Percentiles rank a stretch among this genome's conserved stretches.
Conservation (phyloP, 78 protist species). For the Guillardia theta region DNA sequence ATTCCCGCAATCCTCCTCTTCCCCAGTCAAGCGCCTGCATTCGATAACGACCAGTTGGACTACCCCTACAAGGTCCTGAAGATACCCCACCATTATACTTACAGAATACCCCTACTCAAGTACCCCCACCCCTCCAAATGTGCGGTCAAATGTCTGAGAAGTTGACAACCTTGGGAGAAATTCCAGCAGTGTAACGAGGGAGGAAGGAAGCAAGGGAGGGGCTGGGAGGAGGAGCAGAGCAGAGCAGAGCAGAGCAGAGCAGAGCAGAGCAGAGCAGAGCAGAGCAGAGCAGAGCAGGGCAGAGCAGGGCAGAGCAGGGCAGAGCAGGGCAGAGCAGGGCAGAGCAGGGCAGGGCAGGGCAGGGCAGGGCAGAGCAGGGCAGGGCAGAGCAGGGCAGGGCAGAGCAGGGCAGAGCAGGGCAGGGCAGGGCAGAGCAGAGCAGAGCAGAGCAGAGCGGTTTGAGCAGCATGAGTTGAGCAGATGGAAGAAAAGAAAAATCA, state of each 20-base stretch:
- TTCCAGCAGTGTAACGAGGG: too few relatives aligned
- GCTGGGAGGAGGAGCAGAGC: neutral
- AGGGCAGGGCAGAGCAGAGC: neutral
- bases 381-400: neutral
- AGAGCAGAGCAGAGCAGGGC: neutral
- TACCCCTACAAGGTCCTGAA: too few relatives aligned
- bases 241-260: neutral
- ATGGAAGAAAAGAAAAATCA: neutral
- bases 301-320: neutral
- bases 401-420: neutral
- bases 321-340: neutral
- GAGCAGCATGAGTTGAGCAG: neutral
- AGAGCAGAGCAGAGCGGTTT: neutral
- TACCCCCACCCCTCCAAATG: too few relatives aligned
- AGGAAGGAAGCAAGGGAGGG: neutral
- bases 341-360: neutral
- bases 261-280: neutral
- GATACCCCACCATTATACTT: too few relatives aligned
- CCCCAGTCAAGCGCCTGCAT: too few relatives aligned
- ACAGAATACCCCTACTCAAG: too few relatives aligned
- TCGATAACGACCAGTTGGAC: too few relatives aligned
- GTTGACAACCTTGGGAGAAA: too few relatives aligned
- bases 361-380: neutral
- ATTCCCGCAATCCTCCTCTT: too few relatives aligned
- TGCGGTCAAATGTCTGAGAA: too few relatives aligned